Percentiles rank a stretch among this genome's conserved stretches.
Conservation (phyloP, 2,329 filamentous ascomycete genomes). For the Beauveria caledonica region DNA sequence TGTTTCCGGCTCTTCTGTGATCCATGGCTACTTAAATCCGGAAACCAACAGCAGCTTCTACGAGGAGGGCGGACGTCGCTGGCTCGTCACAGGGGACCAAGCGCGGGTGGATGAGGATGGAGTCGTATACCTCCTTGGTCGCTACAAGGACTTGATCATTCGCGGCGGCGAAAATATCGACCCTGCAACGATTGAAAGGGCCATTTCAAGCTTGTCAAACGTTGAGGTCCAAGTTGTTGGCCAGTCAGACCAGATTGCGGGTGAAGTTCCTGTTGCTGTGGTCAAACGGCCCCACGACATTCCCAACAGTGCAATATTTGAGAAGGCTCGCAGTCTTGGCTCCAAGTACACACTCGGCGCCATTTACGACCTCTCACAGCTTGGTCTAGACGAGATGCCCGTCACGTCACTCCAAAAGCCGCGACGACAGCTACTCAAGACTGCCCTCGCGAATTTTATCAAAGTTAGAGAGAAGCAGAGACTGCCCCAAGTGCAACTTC, state of each 20-base stretch:
- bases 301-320: constrained; percentile 24
- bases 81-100: constrained; percentile 35
- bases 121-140: constrained; percentile 30
- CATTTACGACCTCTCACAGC: constrained; percentile 33
- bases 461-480: background rate
- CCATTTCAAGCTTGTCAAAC: constrained; percentile 27
- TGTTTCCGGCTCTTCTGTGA: constrained; percentile 28
- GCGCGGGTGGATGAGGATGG: constrained; percentile 30
- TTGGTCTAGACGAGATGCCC: constrained; percentile 30
- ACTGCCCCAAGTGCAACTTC: background rate
- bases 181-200: constrained; percentile 28
- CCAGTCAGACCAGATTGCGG: constrained; percentile 34
- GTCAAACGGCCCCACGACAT: constrained; percentile 25
- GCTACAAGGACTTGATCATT: constrained; percentile 39
- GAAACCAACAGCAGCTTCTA: constrained; percentile 26
- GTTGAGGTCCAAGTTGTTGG: constrained; percentile 32
- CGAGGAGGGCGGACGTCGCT: constrained; percentile 23
- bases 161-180: constrained; percentile 37
- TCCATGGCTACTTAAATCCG: constrained; percentile 25
- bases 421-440: constrained; percentile 30
- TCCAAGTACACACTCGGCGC: constrained; percentile 30
- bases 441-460: constrained; percentile 11
- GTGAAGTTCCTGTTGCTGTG: constrained; percentile 39
- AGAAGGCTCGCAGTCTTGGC: constrained; percentile 25
- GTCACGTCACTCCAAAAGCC: constrained; percentile 37